These are phyloP conservation scores for Penicillium sp. DNA, from an alignment of 2,329 filamentous ascomycete species.

Conservation along the genomic window DNA sequence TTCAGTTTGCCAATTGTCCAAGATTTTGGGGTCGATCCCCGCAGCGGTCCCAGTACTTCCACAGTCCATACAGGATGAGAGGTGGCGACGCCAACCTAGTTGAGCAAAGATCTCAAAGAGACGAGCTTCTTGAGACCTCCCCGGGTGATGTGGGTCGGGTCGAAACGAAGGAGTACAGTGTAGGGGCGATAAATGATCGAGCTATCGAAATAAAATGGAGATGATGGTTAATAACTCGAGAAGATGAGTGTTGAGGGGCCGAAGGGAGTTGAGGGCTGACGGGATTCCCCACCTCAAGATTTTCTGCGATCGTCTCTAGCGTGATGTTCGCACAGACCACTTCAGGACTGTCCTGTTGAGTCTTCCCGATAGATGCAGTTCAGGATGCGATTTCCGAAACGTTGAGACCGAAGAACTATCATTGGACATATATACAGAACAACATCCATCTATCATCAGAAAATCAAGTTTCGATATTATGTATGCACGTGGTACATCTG, in stretches of 20 bases:
- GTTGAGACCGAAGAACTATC: background rate
- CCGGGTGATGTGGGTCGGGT: background rate
- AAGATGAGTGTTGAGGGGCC: conserved; percentile 20
- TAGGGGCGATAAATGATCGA: background rate
- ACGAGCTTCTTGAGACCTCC: conserved; percentile 22
- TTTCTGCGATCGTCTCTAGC: conserved; percentile 27
- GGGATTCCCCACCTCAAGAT: conserved; percentile 28
- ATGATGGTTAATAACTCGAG: conserved; percentile 2
- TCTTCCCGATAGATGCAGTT: background rate
- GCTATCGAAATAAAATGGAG: background rate
- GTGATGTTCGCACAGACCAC: conserved; percentile 22
- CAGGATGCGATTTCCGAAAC: background rate
- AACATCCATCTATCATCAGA: too few species aligned
- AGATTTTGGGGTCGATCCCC: conserved; percentile 44
- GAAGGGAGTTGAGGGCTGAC: conserved; percentile 20
- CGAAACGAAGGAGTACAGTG: background rate
- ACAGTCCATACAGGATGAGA: conserved; percentile 37
- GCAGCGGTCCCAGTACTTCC: conserved; percentile 36
- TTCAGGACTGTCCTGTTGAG: background rate
- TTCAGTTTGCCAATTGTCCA: conserved; percentile 41
- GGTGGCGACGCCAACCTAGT: conserved; percentile 16
- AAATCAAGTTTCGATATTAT: too few species aligned
- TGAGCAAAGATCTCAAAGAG: conserved; percentile 27
- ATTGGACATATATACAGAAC: background rate
- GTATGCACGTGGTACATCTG: too few species aligned